Percentiles rank a stretch among this genome's conserved stretches.
These are phyloP conservation scores for Suillus spraguei DNA, from an alignment of 768 basidiomycete genomes.

Conservation along the genomic window DNA sequence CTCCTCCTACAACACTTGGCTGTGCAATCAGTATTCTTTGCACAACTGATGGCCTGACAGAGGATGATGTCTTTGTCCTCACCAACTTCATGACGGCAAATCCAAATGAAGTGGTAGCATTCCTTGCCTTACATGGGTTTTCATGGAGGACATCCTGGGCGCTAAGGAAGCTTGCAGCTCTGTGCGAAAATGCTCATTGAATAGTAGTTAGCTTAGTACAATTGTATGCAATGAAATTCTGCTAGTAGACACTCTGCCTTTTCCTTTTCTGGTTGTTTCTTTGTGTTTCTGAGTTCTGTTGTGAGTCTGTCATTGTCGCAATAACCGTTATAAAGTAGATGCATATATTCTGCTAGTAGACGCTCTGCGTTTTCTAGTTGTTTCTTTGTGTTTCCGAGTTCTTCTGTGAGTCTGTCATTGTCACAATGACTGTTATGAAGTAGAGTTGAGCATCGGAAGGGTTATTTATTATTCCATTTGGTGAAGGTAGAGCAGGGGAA, in stretches of 20 bases:
- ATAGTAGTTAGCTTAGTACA: too few relatives aligned
- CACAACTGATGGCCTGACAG: too few relatives aligned
- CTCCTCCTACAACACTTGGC: too few relatives aligned
- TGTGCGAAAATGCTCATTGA: neutral
- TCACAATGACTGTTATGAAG: conserved; percentile 58
- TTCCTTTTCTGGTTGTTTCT: conserved; percentile 55
- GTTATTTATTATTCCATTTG: neutral
- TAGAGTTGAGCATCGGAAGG: conserved; percentile 55
- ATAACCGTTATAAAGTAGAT: conserved; percentile 57
- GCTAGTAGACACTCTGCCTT: conserved; percentile 36
- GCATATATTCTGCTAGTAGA: conserved; percentile 29
- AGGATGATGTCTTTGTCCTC: neutral
- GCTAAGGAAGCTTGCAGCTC: neutral
- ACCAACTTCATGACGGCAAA: neutral
- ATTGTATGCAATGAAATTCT: too few relatives aligned
- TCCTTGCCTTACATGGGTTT: neutral
- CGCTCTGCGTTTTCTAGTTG: conserved; percentile 61
- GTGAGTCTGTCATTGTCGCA: conserved; percentile 54
- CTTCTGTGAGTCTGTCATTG: conserved; percentile 49
- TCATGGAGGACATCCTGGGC: neutral
- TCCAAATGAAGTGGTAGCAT: neutral
- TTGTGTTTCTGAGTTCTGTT: conserved; percentile 43
- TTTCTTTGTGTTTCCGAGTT: conserved; percentile 42
- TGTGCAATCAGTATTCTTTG: too few relatives aligned
- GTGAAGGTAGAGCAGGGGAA: too few relatives aligned